Evolutionary conservation across 768 basidiomycete genomes (phyloP).

Genomic region (Collybia sordida): DNA sequence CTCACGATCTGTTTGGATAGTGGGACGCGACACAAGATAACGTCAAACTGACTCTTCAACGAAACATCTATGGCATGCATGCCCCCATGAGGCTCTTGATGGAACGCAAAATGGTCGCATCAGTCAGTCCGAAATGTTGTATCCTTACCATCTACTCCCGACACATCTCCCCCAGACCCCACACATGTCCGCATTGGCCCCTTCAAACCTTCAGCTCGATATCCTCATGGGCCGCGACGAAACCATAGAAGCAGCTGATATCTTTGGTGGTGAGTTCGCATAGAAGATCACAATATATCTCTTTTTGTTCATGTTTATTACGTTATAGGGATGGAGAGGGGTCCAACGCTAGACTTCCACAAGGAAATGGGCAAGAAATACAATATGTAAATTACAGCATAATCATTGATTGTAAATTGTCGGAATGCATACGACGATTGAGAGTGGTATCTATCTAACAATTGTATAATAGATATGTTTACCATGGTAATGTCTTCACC

Average conservation of each 20-base stretch:
- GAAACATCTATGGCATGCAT: conserved; percentile 83
- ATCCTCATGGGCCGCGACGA: conserved; percentile 94
- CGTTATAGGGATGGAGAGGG: conserved; percentile 52
- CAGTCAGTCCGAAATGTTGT: conserved; percentile 45
- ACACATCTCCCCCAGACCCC: conserved; percentile 44
- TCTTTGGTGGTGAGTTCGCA: conserved; percentile 66
- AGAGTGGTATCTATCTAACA: not conserved
- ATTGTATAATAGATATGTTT: not conserved
- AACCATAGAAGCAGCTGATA: conserved; percentile 70
- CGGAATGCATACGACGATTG: not conserved
- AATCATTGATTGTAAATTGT: conserved; percentile 11
- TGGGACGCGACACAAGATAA: conserved; percentile 95
- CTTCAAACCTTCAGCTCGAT: conserved; percentile 85
- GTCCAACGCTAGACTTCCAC: conserved; percentile 55
- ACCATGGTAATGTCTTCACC: conserved; percentile 16
- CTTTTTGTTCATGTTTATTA: conserved; percentile 2
- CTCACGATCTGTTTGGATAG: conserved; percentile 39
- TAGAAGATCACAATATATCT: not conserved
- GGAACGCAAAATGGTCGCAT: conserved; percentile 86
- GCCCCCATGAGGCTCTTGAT: conserved; percentile 88
- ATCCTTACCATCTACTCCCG: not conserved
- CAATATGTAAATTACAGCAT: conserved; percentile 31
- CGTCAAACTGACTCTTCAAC: conserved; percentile 78
- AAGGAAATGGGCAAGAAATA: conserved; percentile 66
- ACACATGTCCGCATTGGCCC: conserved; percentile 61